A percentile compares a stretch with the other conserved stretches of the same genome.
phyloP scores from a whole-genome alignment of 768 basidiomycete species.

The Mycena metata region DNA sequence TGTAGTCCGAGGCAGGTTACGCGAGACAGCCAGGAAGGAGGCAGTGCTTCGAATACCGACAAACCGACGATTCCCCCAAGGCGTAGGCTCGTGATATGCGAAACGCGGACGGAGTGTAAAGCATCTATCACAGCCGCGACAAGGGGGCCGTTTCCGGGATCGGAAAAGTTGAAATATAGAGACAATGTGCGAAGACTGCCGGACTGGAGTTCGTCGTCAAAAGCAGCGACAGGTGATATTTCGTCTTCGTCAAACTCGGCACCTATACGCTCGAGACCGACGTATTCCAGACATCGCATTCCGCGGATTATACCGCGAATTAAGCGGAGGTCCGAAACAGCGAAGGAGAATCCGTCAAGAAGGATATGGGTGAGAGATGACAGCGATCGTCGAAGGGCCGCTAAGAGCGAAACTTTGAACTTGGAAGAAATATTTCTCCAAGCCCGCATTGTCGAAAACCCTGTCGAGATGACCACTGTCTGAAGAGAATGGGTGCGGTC shows the following conservation, averaged over 20 bases:
- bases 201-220: not conserved
- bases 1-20: conserved; percentile 22
- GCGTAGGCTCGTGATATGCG: conserved; percentile 19
- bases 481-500: conserved; percentile 16
- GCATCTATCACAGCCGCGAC: not conserved
- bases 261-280: conserved; percentile 19
- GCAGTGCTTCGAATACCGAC: conserved; percentile 10
- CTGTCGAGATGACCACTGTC: conserved; percentile 10
- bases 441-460: not conserved
- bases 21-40: conserved; percentile 7
- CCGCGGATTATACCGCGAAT: conserved; percentile 26
- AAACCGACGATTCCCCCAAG: conserved; percentile 19
- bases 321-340: conserved; percentile 11
- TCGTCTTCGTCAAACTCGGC: not conserved
- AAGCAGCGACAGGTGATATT: not conserved
- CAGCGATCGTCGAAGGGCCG: conserved; percentile 7
- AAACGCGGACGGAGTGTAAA: not conserved
- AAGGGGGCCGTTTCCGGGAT: conserved; percentile 2
- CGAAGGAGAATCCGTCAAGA: conserved; percentile 14
- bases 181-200: conserved; percentile 21
- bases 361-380: conserved; percentile 22
- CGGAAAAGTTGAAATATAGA: conserved; percentile 17
- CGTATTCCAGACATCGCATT: conserved; percentile 15
- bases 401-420: conserved; percentile 6
- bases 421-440: not conserved